Evolutionary conservation across 1,284 basidiomycete species (phyloP), one percentile per base, ranked within the genome.

Genomic region (Volvariella volvacea): DNA sequence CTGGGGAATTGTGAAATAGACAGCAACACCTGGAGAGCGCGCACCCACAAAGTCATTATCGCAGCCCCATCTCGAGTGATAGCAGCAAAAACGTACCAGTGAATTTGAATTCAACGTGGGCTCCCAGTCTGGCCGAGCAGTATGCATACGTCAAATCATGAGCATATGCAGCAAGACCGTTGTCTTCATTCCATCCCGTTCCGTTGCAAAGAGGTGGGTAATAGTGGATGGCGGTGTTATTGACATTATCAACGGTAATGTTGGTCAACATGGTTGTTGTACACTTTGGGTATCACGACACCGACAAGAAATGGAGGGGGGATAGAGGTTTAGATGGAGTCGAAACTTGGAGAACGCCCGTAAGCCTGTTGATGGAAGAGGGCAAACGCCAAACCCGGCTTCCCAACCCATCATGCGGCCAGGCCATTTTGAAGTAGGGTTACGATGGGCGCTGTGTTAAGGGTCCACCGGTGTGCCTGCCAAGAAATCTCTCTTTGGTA

Each of bases 211-310:
- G 34, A 16, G 34, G 34, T 4, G 34, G 34, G 6, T 7, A 36
- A 36, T 36, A 36, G 15, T 15, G 34, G n/a, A 36, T 7, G 34
- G 6, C 6, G 4, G 34, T 36, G 7, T 6, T 36, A n/a, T 36
- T 36, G 34, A 15, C 15, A 20, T 36, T 36, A 36, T 36, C 34
- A n/a, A 36, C 15, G 34, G 34, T 36, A 15, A 36, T 36, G 34
- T 36, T 36, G 4, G 7, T 36, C 34, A 36, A 20, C 34, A 20
- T 36, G 4, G 19, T 36, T n/a, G n/a, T n/a, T 36, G 25, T 28
- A 28, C 25, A 28, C 6, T 6, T 6, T 12, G 25, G 25, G 25
- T 28, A 28, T 6, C 25, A 28, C n/a, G n/a, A n/a, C n/a, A n/a
- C n/a, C n/a, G 25, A 12, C 25, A 28, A 28, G 25, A 28, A 28